Percentiles rank a stretch among this genome's conserved stretches.
Conservation (phyloP, 495 filamentous ascomycete genomes). For the Penicillium angulare region DNA sequence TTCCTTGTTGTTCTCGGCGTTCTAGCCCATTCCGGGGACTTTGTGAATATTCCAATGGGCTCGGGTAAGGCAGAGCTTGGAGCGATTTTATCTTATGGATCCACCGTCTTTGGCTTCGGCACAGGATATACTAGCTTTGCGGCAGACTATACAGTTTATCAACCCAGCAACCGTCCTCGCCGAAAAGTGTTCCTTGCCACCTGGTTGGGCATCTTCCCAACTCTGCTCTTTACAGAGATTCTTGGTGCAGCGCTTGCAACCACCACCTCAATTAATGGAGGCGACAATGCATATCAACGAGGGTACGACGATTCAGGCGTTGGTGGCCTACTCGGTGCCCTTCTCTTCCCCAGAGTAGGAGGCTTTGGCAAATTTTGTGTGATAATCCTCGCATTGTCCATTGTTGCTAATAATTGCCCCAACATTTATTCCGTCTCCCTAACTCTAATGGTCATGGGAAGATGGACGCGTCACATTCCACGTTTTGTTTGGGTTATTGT, state of each 20-base stretch:
- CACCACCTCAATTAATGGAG: conserved; percentile 41
- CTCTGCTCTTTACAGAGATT: conserved; percentile 47
- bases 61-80: conserved; percentile 43
- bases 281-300: conserved; percentile 18
- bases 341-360: conserved; percentile 45
- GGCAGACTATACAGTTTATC: conserved; percentile 21
- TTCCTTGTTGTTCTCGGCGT: conserved; percentile 53
- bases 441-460: conserved; percentile 55
- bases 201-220: conserved; percentile 34
- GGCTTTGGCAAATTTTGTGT: conserved; percentile 58
- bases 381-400: conserved; percentile 50
- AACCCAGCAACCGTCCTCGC: conserved; percentile 17
- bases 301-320: conserved; percentile 47
- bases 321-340: conserved; percentile 54
- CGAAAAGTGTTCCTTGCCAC: conserved; percentile 19
- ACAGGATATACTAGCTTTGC: conserved; percentile 21
- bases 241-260: conserved; percentile 55
- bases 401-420: conserved; percentile 50
- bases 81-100: conserved; percentile 14
- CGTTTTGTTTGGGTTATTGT: conserved; percentile 51
- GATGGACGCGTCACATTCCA: conserved; percentile 46
- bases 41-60: conserved; percentile 34
- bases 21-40: conserved; percentile 46
- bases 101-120: conserved; percentile 21
- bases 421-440: conserved; percentile 47